A percentile compares a stretch with the other conserved stretches of the same genome.
Conservation (phyloP, 2,329 filamentous ascomycete species). For the Trichoderma semiorbis region DNA sequence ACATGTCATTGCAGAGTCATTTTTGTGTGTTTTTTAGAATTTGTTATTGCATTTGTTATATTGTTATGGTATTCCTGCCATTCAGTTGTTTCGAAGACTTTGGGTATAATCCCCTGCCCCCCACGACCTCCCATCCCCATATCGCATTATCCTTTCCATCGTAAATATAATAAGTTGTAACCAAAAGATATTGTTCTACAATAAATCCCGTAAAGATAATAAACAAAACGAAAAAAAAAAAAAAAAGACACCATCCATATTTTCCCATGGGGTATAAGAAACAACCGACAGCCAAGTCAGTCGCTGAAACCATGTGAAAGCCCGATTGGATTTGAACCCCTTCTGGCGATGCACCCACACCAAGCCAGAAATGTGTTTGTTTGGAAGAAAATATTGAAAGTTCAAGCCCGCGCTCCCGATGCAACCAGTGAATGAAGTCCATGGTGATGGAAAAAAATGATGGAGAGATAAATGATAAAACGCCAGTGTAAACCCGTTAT, state of each 20-base stretch:
- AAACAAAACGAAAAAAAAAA: background rate
- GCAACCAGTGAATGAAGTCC: slow-evolving; percentile 13
- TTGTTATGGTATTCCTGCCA: slow-evolving; percentile 37
- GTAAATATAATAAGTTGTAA: background rate
- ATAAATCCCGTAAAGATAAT: background rate
- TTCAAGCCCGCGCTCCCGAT: slow-evolving; percentile 8
- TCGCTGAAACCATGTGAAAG: background rate
- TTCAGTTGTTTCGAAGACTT: slow-evolving; percentile 27
- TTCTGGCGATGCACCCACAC: background rate
- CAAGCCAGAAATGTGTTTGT: background rate
- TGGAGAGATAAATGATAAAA: background rate
- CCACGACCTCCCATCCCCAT: background rate
- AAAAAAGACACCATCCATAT: background rate
- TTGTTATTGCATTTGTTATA: background rate
- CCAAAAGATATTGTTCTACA: slow-evolving; percentile 1
- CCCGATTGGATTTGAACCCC: background rate
- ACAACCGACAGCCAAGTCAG: background rate
- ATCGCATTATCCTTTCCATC: slow-evolving; percentile 6
- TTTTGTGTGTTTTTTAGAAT: too few relatives aligned
- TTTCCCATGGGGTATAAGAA: slow-evolving; percentile 5
- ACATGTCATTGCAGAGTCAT: background rate
- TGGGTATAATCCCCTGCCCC: background rate
- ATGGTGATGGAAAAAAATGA: background rate
- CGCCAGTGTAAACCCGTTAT: slow-evolving; percentile 10
- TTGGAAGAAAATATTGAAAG: background rate